These are phyloP conservation scores for Clavariopsis aquatica DNA, from an alignment of 495 filamentous ascomycete genomes.

Conservation along the genomic window DNA sequence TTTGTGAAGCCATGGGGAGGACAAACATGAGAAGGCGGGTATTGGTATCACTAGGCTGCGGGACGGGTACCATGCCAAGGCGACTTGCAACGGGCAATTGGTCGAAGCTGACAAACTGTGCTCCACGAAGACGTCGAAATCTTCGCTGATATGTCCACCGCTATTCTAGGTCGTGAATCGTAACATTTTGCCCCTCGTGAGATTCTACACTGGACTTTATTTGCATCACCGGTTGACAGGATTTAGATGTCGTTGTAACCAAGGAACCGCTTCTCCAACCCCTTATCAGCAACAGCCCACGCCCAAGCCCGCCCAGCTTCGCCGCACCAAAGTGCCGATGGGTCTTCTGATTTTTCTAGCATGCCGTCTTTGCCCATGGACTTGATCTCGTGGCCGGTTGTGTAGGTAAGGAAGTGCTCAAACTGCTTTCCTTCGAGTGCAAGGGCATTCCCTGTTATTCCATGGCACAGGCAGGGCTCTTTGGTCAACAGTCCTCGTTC, in stretches of 20 bases:
- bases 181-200: constrained; percentile 30
- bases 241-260: constrained; percentile 52
- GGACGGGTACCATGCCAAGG: constrained; percentile 2
- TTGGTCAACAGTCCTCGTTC: constrained; percentile 59
- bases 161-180: constrained; percentile 28
- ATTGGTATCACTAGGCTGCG: constrained; percentile 13
- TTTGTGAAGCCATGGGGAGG: not conserved
- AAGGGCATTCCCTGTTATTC: constrained; percentile 63
- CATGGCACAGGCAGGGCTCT: constrained; percentile 65
- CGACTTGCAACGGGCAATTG: constrained; percentile 2
- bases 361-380: constrained; percentile 50
- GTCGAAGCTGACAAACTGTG: constrained; percentile 5
- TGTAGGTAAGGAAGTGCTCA: constrained; percentile 56
- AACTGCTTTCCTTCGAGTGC: constrained; percentile 47
- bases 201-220: not conserved
- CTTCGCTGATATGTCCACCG: not conserved
- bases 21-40: not conserved
- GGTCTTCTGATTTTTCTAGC: constrained; percentile 47
- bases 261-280: constrained; percentile 46
- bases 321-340: constrained; percentile 48
- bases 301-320: constrained; percentile 54
- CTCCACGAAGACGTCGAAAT: not conserved
- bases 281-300: constrained; percentile 50
- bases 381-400: constrained; percentile 53
- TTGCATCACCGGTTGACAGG: not conserved